A percentile compares a stretch with the other conserved stretches of the same genome.
Conservation (phyloP, 2,329 filamentous ascomycete genomes). For the Alternaria novae-zelandiae region DNA sequence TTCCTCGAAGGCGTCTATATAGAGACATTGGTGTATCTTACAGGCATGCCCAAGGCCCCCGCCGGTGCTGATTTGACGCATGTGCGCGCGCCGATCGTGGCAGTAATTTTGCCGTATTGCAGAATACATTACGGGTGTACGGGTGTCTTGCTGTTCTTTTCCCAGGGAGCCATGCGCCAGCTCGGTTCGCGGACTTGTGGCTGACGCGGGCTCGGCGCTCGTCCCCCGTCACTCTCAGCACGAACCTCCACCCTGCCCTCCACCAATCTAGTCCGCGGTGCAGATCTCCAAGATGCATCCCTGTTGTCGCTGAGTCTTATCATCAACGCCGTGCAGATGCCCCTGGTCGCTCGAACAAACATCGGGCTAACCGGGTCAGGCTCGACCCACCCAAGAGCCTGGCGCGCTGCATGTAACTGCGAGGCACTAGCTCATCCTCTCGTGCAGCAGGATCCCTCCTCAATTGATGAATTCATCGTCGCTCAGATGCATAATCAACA, state of each 20-base stretch:
- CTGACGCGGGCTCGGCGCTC: conserved; percentile 33
- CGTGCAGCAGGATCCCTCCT: conserved; percentile 36
- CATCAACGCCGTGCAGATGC: conserved; percentile 34
- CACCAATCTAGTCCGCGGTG: conserved; percentile 26
- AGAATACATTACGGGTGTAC: conserved; percentile 35
- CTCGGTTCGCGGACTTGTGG: conserved; percentile 29
- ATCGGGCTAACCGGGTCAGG: conserved; percentile 28
- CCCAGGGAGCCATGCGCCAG: conserved; percentile 16
- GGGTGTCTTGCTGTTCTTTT: conserved; percentile 17
- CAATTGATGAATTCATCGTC: conserved; percentile 46
- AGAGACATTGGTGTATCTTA: conserved; percentile 14
- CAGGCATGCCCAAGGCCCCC: neutral
- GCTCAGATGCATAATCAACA: conserved; percentile 42
- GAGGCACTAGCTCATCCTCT: conserved; percentile 43
- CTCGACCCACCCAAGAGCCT: conserved; percentile 41
- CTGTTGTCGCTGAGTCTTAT: conserved; percentile 34
- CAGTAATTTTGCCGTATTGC: conserved; percentile 31
- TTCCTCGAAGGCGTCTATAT: conserved; percentile 13
- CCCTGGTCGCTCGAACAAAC: conserved; percentile 34
- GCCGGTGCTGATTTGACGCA: conserved; percentile 5
- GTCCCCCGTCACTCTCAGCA: conserved; percentile 23
- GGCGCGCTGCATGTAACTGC: conserved; percentile 44
- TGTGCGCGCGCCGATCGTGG: conserved; percentile 7
- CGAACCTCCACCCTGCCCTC: conserved; percentile 18
- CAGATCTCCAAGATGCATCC: conserved; percentile 30